Conservation (phyloP, 2,329 filamentous ascomycete genomes). For the Akanthomyces uredinophilus region DNA sequence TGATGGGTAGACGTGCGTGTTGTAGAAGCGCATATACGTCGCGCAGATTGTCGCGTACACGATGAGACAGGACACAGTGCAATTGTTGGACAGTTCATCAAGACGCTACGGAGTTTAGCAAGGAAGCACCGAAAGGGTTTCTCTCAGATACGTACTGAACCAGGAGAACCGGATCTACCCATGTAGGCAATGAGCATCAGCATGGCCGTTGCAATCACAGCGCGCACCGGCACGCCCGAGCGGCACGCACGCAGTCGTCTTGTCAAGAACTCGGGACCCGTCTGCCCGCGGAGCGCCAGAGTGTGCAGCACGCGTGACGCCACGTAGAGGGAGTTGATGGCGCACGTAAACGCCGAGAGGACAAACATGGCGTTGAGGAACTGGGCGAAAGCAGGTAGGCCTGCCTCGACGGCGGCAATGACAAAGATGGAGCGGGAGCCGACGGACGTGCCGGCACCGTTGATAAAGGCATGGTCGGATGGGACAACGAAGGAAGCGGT, state of each 20-base stretch:
- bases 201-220: slow-evolving; percentile 34
- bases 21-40: slow-evolving; percentile 35
- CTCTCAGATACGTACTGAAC: slow-evolving; percentile 26
- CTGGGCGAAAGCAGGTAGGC: slow-evolving; percentile 30
- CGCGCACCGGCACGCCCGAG: slow-evolving; percentile 33
- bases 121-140: neutral
- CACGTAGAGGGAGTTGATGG: slow-evolving; percentile 35
- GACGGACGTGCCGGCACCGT: slow-evolving; percentile 32
- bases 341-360: slow-evolving; percentile 33
- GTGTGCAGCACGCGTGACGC: slow-evolving; percentile 33
- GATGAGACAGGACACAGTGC: slow-evolving; percentile 34
- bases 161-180: slow-evolving; percentile 32
- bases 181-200: slow-evolving; percentile 35
- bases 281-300: slow-evolving; percentile 32
- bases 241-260: slow-evolving; percentile 30
- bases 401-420: slow-evolving; percentile 33
- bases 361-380: slow-evolving; percentile 36
- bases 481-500: slow-evolving; percentile 31
- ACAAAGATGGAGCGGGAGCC: slow-evolving; percentile 30
- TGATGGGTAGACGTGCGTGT: slow-evolving; percentile 25
- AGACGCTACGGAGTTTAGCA: slow-evolving; percentile 26
- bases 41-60: slow-evolving; percentile 36
- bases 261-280: slow-evolving; percentile 36
- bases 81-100: slow-evolving; percentile 33
- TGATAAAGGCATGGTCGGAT: slow-evolving; percentile 34